Evolutionary conservation across 2,329 filamentous ascomycete genomes (phyloP).

Genomic region (Curvularia eragrostidis): DNA sequence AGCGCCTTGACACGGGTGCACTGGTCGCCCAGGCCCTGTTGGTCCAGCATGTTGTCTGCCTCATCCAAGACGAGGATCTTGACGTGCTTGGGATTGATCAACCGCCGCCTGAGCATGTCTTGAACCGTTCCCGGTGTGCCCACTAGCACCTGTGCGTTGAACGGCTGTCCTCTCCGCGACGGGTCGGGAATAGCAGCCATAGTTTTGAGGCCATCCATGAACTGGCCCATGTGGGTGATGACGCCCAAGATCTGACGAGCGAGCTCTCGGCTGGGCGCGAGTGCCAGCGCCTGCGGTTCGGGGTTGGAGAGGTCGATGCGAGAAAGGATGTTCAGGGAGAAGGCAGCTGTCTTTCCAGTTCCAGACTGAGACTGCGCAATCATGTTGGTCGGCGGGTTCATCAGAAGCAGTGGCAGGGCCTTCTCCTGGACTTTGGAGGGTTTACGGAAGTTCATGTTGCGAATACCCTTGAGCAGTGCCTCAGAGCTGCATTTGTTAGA

Average conservation of each 20-base stretch:
- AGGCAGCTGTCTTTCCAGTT: constrained; percentile 96
- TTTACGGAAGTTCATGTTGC: constrained; percentile 89
- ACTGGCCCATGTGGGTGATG: constrained; percentile 81
- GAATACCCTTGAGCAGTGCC: constrained; percentile 66
- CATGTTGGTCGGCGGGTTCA: constrained; percentile 88
- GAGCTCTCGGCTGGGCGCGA: constrained; percentile 92
- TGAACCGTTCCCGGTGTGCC: constrained; percentile 93
- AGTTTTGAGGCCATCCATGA: constrained; percentile 76
- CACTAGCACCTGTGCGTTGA: constrained; percentile 81
- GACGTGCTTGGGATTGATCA: constrained; percentile 74
- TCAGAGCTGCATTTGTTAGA: constrained; percentile 31
- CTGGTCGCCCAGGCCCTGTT: constrained; percentile 93
- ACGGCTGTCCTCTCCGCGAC: constrained; percentile 69
- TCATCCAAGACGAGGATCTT: constrained; percentile 92
- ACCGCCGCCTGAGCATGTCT: constrained; percentile 79
- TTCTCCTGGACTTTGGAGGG: constrained; percentile 98
- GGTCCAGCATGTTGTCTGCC: constrained; percentile 98
- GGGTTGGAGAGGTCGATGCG: constrained; percentile 77
- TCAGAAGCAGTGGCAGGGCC: constrained; percentile 86
- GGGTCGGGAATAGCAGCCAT: constrained; percentile 83
- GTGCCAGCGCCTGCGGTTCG: constrained; percentile 82
- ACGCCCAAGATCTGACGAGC: constrained; percentile 93
- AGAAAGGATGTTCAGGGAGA: constrained; percentile 88
- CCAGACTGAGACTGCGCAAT: constrained; percentile 99
- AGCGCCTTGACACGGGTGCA: constrained; percentile 85